phyloP scores from a whole-genome alignment of 75 land plant species.

The Sequoiadendron giganteum region DNA sequence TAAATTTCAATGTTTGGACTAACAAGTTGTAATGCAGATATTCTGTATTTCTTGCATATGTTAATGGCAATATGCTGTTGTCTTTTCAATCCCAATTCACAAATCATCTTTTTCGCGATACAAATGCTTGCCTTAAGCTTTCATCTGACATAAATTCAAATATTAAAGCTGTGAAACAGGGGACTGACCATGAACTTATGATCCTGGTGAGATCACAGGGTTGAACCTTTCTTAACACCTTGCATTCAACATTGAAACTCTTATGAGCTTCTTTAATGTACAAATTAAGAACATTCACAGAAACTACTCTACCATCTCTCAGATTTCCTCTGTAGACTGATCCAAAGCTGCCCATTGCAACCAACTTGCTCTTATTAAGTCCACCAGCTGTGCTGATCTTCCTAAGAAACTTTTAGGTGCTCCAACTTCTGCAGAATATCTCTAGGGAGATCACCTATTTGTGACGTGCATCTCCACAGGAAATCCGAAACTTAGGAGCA shows the following conservation, averaged over 20 bases:
- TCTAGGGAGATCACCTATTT: no score
- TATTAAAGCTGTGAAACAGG: background rate
- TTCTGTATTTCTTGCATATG: background rate
- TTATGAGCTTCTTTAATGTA: conserved; percentile 6
- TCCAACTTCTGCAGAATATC: no score
- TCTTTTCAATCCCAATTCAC: background rate
- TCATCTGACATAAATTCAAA: conserved; percentile 18
- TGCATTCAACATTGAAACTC: conserved; percentile 32
- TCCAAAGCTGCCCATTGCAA: no score
- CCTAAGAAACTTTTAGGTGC: no score
- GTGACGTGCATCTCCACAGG: no score
- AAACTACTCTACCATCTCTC: no score
- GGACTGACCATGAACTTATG: conserved; percentile 17
- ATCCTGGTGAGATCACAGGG: conserved; percentile 25
- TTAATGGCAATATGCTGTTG: background rate
- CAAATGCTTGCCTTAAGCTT: conserved; percentile 13
- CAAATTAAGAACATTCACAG: background rate
- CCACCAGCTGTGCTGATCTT: no score
- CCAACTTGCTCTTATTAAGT: no score
- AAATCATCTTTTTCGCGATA: background rate
- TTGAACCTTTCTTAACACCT: conserved; percentile 18
- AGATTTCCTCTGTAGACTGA: no score
- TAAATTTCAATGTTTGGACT: conserved; percentile 7
- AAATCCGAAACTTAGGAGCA: no score
- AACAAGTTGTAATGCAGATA: conserved; percentile 8